These are phyloP conservation scores for Lachnellula arida DNA, from an alignment of 2,329 filamentous ascomycete genomes.

Conservation along the genomic window DNA sequence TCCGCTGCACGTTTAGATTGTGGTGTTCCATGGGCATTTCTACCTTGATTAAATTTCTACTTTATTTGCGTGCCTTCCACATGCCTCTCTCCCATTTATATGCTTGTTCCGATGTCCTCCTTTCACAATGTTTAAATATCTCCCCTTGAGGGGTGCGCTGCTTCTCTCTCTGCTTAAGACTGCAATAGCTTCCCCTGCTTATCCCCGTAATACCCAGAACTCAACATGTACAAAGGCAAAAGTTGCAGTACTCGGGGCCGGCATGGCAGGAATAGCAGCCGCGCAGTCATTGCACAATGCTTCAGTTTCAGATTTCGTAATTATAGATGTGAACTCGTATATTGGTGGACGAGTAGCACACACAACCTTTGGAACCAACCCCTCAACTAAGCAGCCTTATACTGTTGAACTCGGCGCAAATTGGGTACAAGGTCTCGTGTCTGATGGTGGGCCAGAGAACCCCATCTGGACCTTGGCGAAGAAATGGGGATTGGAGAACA, in stretches of 20 bases:
- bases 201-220: slow-evolving; percentile 1
- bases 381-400: slow-evolving; percentile 38
- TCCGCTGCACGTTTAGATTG: neutral
- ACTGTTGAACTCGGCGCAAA: slow-evolving; percentile 63
- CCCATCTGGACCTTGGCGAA: slow-evolving; percentile 60
- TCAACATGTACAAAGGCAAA: slow-evolving; percentile 31
- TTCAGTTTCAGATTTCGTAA: slow-evolving; percentile 58
- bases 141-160: neutral
- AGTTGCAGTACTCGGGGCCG: slow-evolving; percentile 49
- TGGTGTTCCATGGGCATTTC: neutral
- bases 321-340: slow-evolving; percentile 57
- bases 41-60: neutral
- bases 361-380: slow-evolving; percentile 35
- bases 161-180: neutral
- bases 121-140: neutral
- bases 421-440: slow-evolving; percentile 48
- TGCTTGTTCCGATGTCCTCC: neutral
- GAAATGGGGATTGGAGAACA: slow-evolving; percentile 52
- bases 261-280: slow-evolving; percentile 59
- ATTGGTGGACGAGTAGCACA: slow-evolving; percentile 61
- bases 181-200: neutral
- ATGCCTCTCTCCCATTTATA: neutral
- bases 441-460: slow-evolving; percentile 44
- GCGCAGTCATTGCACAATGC: slow-evolving; percentile 58
- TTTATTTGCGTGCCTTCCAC: neutral